Evolutionary conservation across 2,329 filamentous ascomycete species (phyloP).

Genomic region (Hortaea werneckii): DNA sequence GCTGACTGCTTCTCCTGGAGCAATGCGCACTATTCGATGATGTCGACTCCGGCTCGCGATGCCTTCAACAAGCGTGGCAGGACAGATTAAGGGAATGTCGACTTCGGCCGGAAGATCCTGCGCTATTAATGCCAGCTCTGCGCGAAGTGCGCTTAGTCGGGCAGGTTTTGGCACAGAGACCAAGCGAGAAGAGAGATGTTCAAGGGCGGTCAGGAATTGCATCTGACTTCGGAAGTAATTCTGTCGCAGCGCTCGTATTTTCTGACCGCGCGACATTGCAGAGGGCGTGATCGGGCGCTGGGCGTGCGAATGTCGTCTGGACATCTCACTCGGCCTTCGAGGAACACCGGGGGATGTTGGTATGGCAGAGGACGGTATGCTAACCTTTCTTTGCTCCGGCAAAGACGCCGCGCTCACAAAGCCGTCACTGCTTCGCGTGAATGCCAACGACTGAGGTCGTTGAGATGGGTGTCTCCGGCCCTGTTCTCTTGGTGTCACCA

Average conservation of each 20-base stretch:
- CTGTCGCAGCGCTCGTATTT: slow-evolving; percentile 61
- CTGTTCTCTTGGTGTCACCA: slow-evolving; percentile 7
- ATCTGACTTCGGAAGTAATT: slow-evolving; percentile 79
- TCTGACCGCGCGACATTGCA: slow-evolving; percentile 56
- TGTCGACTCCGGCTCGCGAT: slow-evolving; percentile 66
- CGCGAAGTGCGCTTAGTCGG: slow-evolving; percentile 67
- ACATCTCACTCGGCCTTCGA: slow-evolving; percentile 25
- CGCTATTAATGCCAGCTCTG: slow-evolving; percentile 69
- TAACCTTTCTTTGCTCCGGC: slow-evolving; percentile 20
- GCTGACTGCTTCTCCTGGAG: slow-evolving; percentile 74
- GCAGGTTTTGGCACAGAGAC: slow-evolving; percentile 74
- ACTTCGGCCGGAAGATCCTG: slow-evolving; percentile 75
- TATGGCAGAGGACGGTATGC: slow-evolving; percentile 11
- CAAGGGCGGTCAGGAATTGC: slow-evolving; percentile 67
- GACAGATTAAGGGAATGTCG: slow-evolving; percentile 73
- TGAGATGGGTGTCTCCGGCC: slow-evolving; percentile 5
- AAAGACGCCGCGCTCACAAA: slow-evolving; percentile 25
- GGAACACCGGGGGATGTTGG: slow-evolving; percentile 32
- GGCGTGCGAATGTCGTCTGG: slow-evolving; percentile 46
- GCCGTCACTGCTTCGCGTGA: slow-evolving; percentile 18
- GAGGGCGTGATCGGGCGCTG: slow-evolving; percentile 48
- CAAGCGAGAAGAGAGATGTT: slow-evolving; percentile 76
- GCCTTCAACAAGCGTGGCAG: slow-evolving; percentile 62
- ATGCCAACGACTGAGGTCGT: slow-evolving; percentile 25
- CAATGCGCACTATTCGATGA: slow-evolving; percentile 72